Percentiles rank a stretch among this genome's conserved stretches.
Conservation (phyloP, 2,329 filamentous ascomycete genomes). For the Fusarium longipes region DNA sequence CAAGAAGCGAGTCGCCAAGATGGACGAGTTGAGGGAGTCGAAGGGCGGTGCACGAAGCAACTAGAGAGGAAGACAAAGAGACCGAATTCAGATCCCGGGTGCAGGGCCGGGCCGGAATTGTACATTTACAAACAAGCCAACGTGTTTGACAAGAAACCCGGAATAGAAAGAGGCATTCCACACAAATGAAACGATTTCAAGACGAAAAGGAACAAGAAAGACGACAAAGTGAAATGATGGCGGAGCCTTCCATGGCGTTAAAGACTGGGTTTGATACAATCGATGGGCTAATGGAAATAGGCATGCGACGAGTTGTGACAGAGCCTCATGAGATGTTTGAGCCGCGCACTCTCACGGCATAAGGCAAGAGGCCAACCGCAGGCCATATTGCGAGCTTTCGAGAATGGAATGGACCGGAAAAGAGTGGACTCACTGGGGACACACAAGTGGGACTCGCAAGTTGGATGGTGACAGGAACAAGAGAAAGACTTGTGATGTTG, state of each 20-base stretch:
- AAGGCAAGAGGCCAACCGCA: conserved; percentile 23
- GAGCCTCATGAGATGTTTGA: conserved; percentile 42
- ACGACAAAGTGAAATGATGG: conserved; percentile 27
- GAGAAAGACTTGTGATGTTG: conserved; percentile 26
- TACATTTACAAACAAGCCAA: conserved; percentile 48
- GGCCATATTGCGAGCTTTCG: conserved; percentile 20
- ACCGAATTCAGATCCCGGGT: conserved; percentile 25
- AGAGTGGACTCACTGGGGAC: conserved; percentile 37
- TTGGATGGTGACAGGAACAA: conserved; percentile 26
- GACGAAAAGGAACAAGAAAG: conserved; percentile 7
- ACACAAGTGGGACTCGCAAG: conserved; percentile 24
- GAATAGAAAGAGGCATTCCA: conserved; percentile 45
- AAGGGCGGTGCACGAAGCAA: conserved; percentile 90
- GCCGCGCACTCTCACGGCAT: conserved; percentile 33
- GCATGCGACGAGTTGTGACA: conserved; percentile 32
- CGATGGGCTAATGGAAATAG: conserved; percentile 44
- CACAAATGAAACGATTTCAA: conserved; percentile 27
- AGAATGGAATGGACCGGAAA: conserved; percentile 29
- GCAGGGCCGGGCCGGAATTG: conserved; percentile 43
- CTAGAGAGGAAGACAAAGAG: conserved; percentile 57
- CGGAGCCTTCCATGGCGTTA: conserved; percentile 36
- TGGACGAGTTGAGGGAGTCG: conserved; percentile 91
- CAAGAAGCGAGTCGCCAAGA: conserved; percentile 98
- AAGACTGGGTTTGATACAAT: conserved; percentile 31
- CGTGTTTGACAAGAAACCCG: conserved; percentile 40